Evolutionary conservation across 1,284 basidiomycete species (phyloP), one percentile per base, ranked within the genome.

Genomic region (Tremellales sp.): DNA sequence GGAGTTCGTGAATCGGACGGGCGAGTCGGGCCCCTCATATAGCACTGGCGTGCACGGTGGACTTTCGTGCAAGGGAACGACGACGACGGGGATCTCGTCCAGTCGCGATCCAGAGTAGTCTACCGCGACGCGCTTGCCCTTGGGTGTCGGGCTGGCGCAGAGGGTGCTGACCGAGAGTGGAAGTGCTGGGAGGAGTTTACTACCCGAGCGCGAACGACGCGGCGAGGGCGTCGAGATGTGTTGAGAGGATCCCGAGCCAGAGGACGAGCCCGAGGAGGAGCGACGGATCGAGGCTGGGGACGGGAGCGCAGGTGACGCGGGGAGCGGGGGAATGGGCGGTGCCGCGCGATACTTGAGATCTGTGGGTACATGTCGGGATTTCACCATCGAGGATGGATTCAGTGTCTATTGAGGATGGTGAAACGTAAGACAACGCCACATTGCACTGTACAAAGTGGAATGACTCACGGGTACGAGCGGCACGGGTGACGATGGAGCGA

Each of bases 111-210:
- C 32, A 47, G n/a, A n/a, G 19, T 40, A 52, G 28, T 53, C 42
- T 14, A 51, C 34, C 5, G 43, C 39, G 2, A 33, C 21, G 4
- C 45, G 43, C 29, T 48, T 52, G 7, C 33, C 40, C 21, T 29
- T 46, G 2, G 16, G 32, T 22, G 28, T 35, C 24, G 24, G 34
- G 16, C 40, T 40, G 13, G 39, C 22, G 28, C 22, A 40, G 13
- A 28, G 41, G 22, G 24, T 50, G 26, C 44, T 36, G 29, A 47
- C 48, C 5, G 48, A 40, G 4, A 60, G 43, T n/a, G 52, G 50
- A 8, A 60, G 36, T 22, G 55, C 55, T 14, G 57, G 57, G 13
- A 60, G 47, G 9, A 57, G 47, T 37, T 54, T 51, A 19, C 44
- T 27, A 14, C 37, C 43, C 22, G 52, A 45, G 21, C 26, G 36